Percentiles rank a stretch among this genome's conserved stretches.
Conservation (phyloP, 2,329 filamentous ascomycete species). For the Delphinella strobiligena region DNA sequence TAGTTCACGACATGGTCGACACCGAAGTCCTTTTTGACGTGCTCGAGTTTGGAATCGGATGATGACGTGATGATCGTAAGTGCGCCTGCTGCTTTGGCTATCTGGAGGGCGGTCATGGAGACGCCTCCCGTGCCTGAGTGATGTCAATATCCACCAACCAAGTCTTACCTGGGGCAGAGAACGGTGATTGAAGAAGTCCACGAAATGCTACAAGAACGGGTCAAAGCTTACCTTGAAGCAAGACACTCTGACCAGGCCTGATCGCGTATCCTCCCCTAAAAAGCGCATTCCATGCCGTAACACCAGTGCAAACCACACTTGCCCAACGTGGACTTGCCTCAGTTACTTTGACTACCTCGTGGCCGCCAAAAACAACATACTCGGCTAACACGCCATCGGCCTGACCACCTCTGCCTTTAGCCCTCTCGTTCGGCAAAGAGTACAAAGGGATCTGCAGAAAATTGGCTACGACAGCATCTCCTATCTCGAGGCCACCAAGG, state of each 20-base stretch:
- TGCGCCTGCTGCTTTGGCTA: conserved; percentile 29
- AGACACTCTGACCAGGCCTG: conserved; percentile 14
- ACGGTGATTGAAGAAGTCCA: no score
- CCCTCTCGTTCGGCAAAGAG: conserved; percentile 36
- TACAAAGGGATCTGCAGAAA: conserved; percentile 24
- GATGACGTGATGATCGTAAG: conserved; percentile 21
- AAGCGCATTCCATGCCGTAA: conserved; percentile 14
- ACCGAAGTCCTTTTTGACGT: conserved; percentile 40
- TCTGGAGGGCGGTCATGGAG: conserved; percentile 18
- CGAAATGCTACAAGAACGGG: not conserved
- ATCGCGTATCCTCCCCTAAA: conserved; percentile 14
- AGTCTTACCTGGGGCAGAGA: no score
- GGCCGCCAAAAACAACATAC: conserved; percentile 47
- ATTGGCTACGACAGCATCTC: conserved; percentile 51
- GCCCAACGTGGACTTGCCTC: conserved; percentile 17
- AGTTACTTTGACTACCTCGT: conserved; percentile 45
- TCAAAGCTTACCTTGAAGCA: conserved; percentile 10
- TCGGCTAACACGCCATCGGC: conserved; percentile 45
- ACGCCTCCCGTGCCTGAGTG: conserved; percentile 10
- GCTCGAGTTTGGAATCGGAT: conserved; percentile 19
- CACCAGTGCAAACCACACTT: conserved; percentile 13
- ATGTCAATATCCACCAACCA: no score
- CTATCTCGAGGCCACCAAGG: conserved; percentile 26
- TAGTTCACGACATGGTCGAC: conserved; percentile 52
- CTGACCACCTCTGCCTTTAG: conserved; percentile 46